Percentiles rank a stretch among this genome's conserved stretches.
Conservation (phyloP, 306 rosid species). For the Begonia masoniana region DNA sequence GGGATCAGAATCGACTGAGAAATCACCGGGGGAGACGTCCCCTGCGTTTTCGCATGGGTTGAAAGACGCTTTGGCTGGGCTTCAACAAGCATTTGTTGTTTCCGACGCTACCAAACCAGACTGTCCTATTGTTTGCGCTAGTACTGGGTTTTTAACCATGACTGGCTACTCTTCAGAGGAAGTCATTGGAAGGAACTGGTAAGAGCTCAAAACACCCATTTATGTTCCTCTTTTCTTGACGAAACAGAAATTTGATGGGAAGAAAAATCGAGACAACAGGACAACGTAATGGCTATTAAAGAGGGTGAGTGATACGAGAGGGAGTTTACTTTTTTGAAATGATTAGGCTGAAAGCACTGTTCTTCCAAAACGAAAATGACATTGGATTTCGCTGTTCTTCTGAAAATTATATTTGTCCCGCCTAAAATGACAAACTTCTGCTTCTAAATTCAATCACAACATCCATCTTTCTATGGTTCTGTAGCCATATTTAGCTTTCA, state of each 20-base stretch:
- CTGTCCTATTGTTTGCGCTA: conserved; percentile 79
- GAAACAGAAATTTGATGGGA: neutral
- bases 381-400: no score
- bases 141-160: conserved; percentile 69
- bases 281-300: neutral
- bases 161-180: conserved; percentile 84
- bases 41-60: conserved; percentile 67
- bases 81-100: conserved; percentile 85
- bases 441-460: no score
- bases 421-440: no score
- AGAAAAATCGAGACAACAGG: neutral
- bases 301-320: no score
- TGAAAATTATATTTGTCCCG: no score
- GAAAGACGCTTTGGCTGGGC: conserved; percentile 45
- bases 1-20: conserved; percentile 35
- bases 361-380: no score
- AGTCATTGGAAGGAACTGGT: conserved; percentile 90
- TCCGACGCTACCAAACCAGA: conserved; percentile 92
- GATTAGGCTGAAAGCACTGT: no score
- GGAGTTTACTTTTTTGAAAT: no score
- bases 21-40: conserved; percentile 37
- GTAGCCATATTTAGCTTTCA: no score
- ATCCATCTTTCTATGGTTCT: no score
- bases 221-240: neutral
- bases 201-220: conserved; percentile 1